Percentiles rank a stretch among this genome's conserved stretches.
Conservation (phyloP, 1,139 yeast genomes). For the Schizosaccharomyces versatilis region DNA sequence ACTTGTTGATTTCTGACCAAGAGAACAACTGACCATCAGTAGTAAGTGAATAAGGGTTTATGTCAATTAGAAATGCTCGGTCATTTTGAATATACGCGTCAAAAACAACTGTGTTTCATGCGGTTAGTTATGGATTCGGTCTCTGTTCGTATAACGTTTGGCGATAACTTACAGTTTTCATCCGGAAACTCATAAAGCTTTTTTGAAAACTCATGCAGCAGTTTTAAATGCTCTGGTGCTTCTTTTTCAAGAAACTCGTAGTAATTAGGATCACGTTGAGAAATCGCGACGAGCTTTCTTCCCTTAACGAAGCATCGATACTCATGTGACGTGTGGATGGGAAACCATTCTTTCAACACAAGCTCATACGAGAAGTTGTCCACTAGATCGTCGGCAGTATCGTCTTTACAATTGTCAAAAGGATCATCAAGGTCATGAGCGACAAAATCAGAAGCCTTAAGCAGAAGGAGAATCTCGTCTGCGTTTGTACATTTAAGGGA, state of each 20-base stretch:
- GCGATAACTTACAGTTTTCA: conserved; percentile 19
- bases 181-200: conserved; percentile 33
- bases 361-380: conserved; percentile 30
- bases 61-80: conserved; percentile 48
- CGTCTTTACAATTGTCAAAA: conserved; percentile 25
- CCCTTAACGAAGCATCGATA: conserved; percentile 62
- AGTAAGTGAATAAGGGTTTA: conserved; percentile 61
- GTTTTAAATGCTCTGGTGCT: conserved; percentile 25
- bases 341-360: conserved; percentile 60
- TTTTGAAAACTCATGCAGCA: conserved; percentile 36
- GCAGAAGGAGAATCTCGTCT: conserved; percentile 51
- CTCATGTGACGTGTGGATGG: conserved; percentile 70
- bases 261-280: conserved; percentile 70
- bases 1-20: conserved; percentile 47
- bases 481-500: conserved; percentile 47
- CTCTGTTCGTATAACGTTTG: background rate
- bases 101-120: conserved; percentile 27
- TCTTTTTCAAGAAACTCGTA: conserved; percentile 42
- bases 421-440: conserved; percentile 65
- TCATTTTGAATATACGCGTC: conserved; percentile 62
- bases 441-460: conserved; percentile 73
- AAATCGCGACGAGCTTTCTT: conserved; percentile 40
- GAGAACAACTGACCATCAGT: conserved; percentile 59
- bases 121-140: background rate
- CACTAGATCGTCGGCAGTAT: conserved; percentile 7